phyloP scores from a whole-genome alignment of 2,329 filamentous ascomycete species.

The Stromatinia cepivora region DNA sequence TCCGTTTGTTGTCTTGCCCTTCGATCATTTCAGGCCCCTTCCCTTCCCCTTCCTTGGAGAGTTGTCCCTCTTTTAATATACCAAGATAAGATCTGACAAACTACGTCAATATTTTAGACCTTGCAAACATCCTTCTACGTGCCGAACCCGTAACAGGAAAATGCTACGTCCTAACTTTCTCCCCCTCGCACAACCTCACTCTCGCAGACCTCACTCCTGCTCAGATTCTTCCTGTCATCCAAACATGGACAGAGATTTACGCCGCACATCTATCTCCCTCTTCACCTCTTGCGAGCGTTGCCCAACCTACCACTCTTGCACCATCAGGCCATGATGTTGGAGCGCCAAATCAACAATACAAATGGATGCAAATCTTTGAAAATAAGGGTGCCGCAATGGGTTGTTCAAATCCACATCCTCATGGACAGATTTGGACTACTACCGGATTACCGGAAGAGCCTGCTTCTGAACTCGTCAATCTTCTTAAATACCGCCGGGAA shows the following conservation, averaged over 20 bases:
- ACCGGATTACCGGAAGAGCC: slow-evolving; percentile 90
- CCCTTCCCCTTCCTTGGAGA: slow-evolving; percentile 15
- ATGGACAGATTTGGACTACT: slow-evolving; percentile 95
- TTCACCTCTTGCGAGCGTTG: slow-evolving; percentile 56
- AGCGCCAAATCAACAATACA: slow-evolving; percentile 72
- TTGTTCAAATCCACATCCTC: slow-evolving; percentile 96
- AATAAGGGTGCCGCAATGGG: slow-evolving; percentile 99
- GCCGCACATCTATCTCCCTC: slow-evolving; percentile 73
- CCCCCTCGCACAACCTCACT: slow-evolving; percentile 84
- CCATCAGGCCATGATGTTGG: slow-evolving; percentile 44
- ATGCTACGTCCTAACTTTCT: slow-evolving; percentile 97
- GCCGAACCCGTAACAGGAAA: slow-evolving; percentile 88
- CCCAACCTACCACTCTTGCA: slow-evolving; percentile 47
- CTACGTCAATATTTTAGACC: slow-evolving; percentile 48
- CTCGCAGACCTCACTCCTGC: slow-evolving; percentile 80
- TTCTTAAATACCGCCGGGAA: slow-evolving; percentile 74
- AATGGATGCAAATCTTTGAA: slow-evolving; percentile 99
- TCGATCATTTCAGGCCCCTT: slow-evolving; percentile 21
- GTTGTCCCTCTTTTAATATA: neutral
- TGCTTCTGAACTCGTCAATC: slow-evolving; percentile 71
- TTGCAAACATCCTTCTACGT: slow-evolving; percentile 74
- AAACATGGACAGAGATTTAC: slow-evolving; percentile 92
- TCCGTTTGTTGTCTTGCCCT: slow-evolving; percentile 16
- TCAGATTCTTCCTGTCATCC: slow-evolving; percentile 79
- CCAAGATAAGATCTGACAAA: neutral